Base-by-base conservation (phyloP, 2,329 filamentous ascomycete genomes). In the Phialemonium atrogriseum region DNA sequence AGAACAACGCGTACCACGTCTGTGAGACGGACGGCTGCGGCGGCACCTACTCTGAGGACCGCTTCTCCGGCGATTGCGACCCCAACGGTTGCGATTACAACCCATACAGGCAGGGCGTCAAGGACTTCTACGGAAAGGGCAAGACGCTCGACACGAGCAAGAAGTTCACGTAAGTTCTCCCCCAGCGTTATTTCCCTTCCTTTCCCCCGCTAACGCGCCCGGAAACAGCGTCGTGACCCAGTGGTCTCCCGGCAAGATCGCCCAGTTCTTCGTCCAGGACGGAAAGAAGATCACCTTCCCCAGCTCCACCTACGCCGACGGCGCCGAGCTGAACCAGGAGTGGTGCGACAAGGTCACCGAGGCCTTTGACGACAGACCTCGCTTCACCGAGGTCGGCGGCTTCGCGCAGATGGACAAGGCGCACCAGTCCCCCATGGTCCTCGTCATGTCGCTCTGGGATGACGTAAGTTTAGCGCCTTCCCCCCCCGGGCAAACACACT, bases 71-170 rank as follows among this genome's bases (percentile, higher is more conserved):
- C 32, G 48, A 64, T 20, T 77, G 73, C 51, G 73, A 77, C 48
- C 67, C 69, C 43, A 69, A 73, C 44, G 73, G 73, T 24, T 78
- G 73, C 43, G 72, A 75, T 45, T 74, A 70, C 60, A 74, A 75
- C 59, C 55, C 64, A 11, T 77, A 65, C 35, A 69, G 72, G 47
- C 64, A 72, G 60, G 73, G 73, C 32, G 64, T 68, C 48, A 54
- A 55, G 23, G 54, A 56, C 49, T 77, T 75, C 60, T 77, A 67
- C 52, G 73, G 73, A 27, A 58, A 64, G 2, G 67, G 64, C 33
- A 56, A 56, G 46, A 70, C 54, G 22, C 57, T 77, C 37, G 64
- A 74, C 48, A 72, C 68, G 29, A 60, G 45, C 32, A 58, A 58
- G 43, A 62, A 64, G 38, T 60, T 76, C 41, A 77, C 46, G 42